Evolutionary conservation across 2,329 filamentous ascomycete species (phyloP).

Genomic region (Cordyceps fumosorosea): DNA sequence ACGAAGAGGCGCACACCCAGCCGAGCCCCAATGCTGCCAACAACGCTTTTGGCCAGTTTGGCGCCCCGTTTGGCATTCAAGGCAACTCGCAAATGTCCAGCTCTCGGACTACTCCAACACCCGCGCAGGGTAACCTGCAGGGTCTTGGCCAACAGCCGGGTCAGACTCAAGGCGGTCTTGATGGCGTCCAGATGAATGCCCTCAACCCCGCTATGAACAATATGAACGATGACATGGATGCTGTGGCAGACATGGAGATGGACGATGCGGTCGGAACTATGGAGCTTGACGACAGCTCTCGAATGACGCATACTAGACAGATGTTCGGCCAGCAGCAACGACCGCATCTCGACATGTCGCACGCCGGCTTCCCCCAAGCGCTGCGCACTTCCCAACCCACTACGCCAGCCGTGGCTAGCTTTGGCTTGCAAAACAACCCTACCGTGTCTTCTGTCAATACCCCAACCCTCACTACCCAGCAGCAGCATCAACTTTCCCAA

Average conservation of each 20-base stretch:
- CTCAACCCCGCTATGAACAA: slow-evolving; percentile 30
- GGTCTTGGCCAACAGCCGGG: slow-evolving; percentile 23
- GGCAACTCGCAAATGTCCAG: slow-evolving; percentile 27
- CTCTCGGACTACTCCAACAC: slow-evolving; percentile 26
- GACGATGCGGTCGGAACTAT: slow-evolving; percentile 69
- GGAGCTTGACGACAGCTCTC: slow-evolving; percentile 56
- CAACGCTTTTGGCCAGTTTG: slow-evolving; percentile 35
- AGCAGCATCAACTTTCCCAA: slow-evolving; percentile 58
- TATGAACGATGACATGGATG: slow-evolving; percentile 63
- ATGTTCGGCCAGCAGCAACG: slow-evolving; percentile 58
- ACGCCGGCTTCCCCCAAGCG: slow-evolving; percentile 68
- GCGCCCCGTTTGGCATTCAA: slow-evolving; percentile 26
- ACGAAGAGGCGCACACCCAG: slow-evolving; percentile 88
- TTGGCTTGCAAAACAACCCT: slow-evolving; percentile 83
- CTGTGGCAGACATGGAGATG: slow-evolving; percentile 93
- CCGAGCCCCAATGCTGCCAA: slow-evolving; percentile 43
- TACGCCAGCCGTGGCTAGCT: slow-evolving; percentile 71
- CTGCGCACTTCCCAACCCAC: slow-evolving; percentile 80
- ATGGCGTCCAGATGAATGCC: slow-evolving; percentile 33
- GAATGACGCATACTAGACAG: slow-evolving; percentile 63
- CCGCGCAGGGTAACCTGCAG: slow-evolving; percentile 24
- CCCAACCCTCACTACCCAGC: slow-evolving; percentile 77
- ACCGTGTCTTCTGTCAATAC: slow-evolving; percentile 97
- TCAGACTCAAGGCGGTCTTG: slow-evolving; percentile 19
- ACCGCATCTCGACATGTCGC: slow-evolving; percentile 74